These are phyloP conservation scores for Aspergillus proliferans DNA, from an alignment of 2,329 filamentous ascomycete species.

Conservation along the genomic window DNA sequence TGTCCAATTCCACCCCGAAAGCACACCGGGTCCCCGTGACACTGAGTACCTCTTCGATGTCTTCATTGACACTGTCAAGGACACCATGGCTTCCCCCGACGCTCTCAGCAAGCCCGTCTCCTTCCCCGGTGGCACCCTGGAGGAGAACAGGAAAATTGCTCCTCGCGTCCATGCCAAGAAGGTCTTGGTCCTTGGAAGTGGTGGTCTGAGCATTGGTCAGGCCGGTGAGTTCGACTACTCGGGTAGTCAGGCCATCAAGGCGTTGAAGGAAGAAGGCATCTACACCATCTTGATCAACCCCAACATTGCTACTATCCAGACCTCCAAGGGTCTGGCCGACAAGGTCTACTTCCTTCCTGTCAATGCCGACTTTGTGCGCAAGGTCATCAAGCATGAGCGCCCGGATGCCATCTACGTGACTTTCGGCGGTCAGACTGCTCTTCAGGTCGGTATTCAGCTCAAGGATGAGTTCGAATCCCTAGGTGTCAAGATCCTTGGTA, in stretches of 20 bases:
- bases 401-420: constrained; percentile 97
- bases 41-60: constrained; percentile 97
- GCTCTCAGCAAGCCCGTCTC: constrained; percentile 66
- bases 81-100: constrained; percentile 61
- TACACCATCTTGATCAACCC: constrained; percentile 98
- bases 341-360: constrained; percentile 99
- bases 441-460: constrained; percentile 94
- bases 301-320: constrained; percentile 98
- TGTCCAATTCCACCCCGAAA: constrained; percentile 99
- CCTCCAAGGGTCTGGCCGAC: constrained; percentile 92
- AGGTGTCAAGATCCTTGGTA: constrained; percentile 90
- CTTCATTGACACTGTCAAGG: constrained; percentile 78
- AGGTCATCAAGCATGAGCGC: constrained; percentile 90
- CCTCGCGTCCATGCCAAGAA: constrained; percentile 85
- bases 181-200: constrained; percentile 86
- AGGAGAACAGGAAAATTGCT: constrained; percentile 69
- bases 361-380: constrained; percentile 93
- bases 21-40: constrained; percentile 87
- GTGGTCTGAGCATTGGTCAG: constrained; percentile 94
- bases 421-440: constrained; percentile 93
- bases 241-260: constrained; percentile 96
- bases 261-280: constrained; percentile 93
- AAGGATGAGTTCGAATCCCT: constrained; percentile 93
- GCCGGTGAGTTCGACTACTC: constrained; percentile 99
- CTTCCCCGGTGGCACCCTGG: constrained; percentile 78